Conservation (phyloP, 108 stramenopile species). For the Cyclostephanos tholiformis region DNA sequence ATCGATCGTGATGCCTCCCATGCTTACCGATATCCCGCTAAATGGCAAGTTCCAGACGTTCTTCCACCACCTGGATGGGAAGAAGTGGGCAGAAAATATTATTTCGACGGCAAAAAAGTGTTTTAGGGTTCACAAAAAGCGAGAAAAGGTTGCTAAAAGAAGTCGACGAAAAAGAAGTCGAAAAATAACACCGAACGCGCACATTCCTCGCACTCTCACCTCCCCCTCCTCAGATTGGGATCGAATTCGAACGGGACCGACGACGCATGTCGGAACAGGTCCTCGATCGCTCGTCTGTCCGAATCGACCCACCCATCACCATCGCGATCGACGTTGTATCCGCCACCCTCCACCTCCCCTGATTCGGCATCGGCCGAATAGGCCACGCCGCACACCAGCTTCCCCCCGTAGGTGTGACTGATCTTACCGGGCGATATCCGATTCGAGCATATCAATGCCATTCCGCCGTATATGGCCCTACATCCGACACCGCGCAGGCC, state of each 20-base stretch:
- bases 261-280: constrained; percentile 58
- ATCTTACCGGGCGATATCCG: constrained; percentile 63
- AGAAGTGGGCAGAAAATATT: neutral
- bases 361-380: constrained; percentile 39
- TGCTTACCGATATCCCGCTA: constrained; percentile 83
- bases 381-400: constrained; percentile 39
- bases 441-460: constrained; percentile 84
- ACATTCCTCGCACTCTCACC: constrained; percentile 7
- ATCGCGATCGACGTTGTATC: neutral
- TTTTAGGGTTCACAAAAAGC: neutral
- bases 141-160: neutral
- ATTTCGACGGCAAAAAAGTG: too few relatives aligned
- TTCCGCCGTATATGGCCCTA: constrained; percentile 79
- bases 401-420: constrained; percentile 74
- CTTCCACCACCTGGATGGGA: constrained; percentile 66
- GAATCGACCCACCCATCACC: constrained; percentile 32
- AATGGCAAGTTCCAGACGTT: constrained; percentile 89
- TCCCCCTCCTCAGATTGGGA: constrained; percentile 56
- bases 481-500: constrained; percentile 54
- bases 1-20: constrained; percentile 89
- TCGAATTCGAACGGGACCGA: constrained; percentile 63
- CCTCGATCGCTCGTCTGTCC: constrained; percentile 51
- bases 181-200: too few relatives aligned
- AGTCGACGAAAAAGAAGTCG: too few relatives aligned
- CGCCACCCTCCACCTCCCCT: neutral